Evolutionary conservation across 1,284 basidiomycete species (phyloP), one percentile per base, ranked within the genome.

Genomic region (Butyriboletus appendiculatus): DNA sequence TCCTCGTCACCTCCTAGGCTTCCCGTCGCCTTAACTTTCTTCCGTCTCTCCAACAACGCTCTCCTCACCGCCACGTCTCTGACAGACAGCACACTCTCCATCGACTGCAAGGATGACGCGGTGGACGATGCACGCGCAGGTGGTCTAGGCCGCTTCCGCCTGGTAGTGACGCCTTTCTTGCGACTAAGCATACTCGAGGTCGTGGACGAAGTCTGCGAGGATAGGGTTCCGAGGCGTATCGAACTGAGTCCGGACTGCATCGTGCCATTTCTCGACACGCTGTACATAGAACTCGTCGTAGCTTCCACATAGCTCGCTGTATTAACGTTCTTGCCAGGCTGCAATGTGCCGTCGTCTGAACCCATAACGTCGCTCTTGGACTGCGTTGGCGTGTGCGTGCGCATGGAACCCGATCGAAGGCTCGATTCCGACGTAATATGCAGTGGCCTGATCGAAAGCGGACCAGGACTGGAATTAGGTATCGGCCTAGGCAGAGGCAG

Each of bases 1-100:
- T 55, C 53, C 12, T 46, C 54, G 15, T 38, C 41, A 10, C 46
- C 47, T 42, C 48, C 49, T 0, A 48, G 20, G 33, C 43, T 52
- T n/a, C 34, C 61, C 9, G 43, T 43, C 1, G 53, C 63, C 32
- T 53, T 61, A 3, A 62, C 34, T 39, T 56, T 69, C 55, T 61
- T 61, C 30, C 72, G 65, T 48, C 77, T 62, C 49, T 74, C 73
- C 49, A 70, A 59, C 48, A 77, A 56, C 37, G 72, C 67, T 30
- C 59, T 62, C 53, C 64, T 68, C 41, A 75, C 75, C 14, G 67
- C 71, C 33, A 67, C 57, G 34, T 77, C 76, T 28, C 67, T 67
- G 45, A 66, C 65, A 8, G 73, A 71, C 53, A 52, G 44, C 26
- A 41, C 57, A 30, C 65, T 62, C 38, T 60, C 73, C 11, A 69